Base-by-base conservation (phyloP, 805 yeast species). In the Saccharomyces paradoxus region DNA sequence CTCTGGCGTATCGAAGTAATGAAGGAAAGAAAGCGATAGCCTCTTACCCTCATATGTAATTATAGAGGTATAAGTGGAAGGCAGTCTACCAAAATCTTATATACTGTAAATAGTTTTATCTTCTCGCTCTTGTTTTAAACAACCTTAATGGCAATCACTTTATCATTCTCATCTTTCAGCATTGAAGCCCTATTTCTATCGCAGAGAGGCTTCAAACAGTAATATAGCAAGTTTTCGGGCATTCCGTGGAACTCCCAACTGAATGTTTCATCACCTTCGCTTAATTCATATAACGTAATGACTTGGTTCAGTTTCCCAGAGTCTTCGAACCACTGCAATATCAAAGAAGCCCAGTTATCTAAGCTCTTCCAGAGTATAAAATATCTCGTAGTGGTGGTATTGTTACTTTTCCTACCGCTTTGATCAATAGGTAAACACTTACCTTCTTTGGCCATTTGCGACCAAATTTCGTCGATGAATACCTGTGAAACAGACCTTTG, bases 251-350 rank as follows among this genome's bases (percentile, higher is more conserved):
- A 83, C 48, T 80, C 85, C 62, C 83, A 81, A 4, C 77, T 74
- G 1, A 67, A 55, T 1, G 81, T 79, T 52, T 79, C 69, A 48
- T 86, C 92, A 52, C 87, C 85, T 55, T 81, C 79, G 0, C 84
- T 74, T 41, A 92, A 67, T 69, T 92, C 98, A 68, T 87, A 90
- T 14, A 90, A 69, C 0, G 98, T 92, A 51, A 92, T 71, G 1
- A 92, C 85, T 0, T 85, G 75, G 5, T 88, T 87, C 53, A 78
- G 73, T 64, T 89, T 96, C 0, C 96, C 96, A 0, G 92, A 81
- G 22, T 75, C 72, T 53, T 87, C 91, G n/a, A 82, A 71, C 91
- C 88, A 80, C 64, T 83, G 86, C 65, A 81, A 65, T 51, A 91
- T 62, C 60, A 75, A 63, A 50, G 81, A 72, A 44, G 83, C 81